These are phyloP conservation scores for Sporisorium sorghi DNA, from an alignment of 1,284 basidiomycete genomes.

Conservation along the genomic window DNA sequence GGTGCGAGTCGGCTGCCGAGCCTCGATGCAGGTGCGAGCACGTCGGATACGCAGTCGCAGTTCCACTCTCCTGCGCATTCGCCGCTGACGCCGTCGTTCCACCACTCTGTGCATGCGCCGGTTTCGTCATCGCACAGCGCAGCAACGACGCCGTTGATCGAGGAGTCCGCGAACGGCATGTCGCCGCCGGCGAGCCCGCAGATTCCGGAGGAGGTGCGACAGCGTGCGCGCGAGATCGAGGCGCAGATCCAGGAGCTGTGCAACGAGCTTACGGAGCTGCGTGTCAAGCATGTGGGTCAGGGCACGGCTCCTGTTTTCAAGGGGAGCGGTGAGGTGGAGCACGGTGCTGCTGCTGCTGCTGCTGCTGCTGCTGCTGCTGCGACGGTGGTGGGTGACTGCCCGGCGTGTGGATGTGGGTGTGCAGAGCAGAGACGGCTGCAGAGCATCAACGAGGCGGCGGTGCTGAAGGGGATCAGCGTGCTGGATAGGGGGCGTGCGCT, in stretches of 20 bases:
- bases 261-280: slow-evolving; percentile 46
- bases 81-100: slow-evolving; percentile 46
- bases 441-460: slow-evolving; percentile 57
- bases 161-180: slow-evolving; percentile 5
- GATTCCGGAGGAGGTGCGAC: slow-evolving; percentile 42
- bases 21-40: slow-evolving; percentile 45
- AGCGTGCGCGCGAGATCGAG: slow-evolving; percentile 50
- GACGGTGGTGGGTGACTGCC: slow-evolving; percentile 27
- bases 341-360: neutral
- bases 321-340: slow-evolving; percentile 6
- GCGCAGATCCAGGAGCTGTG: slow-evolving; percentile 46
- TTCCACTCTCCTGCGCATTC: slow-evolving; percentile 45
- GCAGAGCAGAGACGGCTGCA: slow-evolving; percentile 55
- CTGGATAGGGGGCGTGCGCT: slow-evolving; percentile 54
- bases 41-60: slow-evolving; percentile 38
- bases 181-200: slow-evolving; percentile 25
- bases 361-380: no score
- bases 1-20: slow-evolving; percentile 31
- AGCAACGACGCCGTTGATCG: neutral
- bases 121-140: neutral
- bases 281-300: slow-evolving; percentile 38
- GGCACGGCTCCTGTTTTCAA: slow-evolving; percentile 31
- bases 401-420: slow-evolving; percentile 53
- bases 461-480: slow-evolving; percentile 56
- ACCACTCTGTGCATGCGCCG: slow-evolving; percentile 23